Evolutionary conservation across 345 rosid species (phyloP).

Genomic region (Orychophragmus violaceus): DNA sequence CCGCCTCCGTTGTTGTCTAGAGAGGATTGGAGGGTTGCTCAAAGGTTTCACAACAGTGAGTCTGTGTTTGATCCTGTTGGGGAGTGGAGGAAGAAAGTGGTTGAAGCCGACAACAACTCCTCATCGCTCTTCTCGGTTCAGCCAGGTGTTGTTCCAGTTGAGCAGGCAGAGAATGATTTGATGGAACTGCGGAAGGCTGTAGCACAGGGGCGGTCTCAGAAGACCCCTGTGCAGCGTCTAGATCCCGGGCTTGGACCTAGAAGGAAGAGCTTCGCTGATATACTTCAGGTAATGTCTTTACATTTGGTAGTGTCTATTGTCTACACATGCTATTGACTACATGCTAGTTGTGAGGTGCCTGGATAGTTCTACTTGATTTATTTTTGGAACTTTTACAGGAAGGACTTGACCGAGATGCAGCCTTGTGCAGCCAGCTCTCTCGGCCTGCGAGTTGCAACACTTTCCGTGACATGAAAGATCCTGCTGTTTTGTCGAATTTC

Average conservation of each 20-base stretch:
- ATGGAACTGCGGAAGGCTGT: constrained; percentile 56
- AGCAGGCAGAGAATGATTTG: constrained; percentile 59
- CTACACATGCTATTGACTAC: not conserved
- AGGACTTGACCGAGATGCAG: constrained; percentile 57
- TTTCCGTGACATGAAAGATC: constrained; percentile 49
- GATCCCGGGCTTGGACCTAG: constrained; percentile 55
- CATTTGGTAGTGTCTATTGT: not conserved
- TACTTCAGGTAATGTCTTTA: constrained; percentile 60
- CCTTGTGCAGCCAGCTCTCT: constrained; percentile 48
- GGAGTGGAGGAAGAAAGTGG: constrained; percentile 48
- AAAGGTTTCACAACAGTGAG: constrained; percentile 67
- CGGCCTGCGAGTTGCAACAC: constrained; percentile 70
- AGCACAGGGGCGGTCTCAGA: constrained; percentile 35
- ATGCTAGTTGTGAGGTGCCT: not conserved
- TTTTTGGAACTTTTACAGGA: constrained; percentile 43
- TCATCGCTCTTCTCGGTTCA: constrained; percentile 66
- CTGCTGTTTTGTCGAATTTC: constrained; percentile 33
- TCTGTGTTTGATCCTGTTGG: constrained; percentile 44
- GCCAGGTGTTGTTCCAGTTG: constrained; percentile 65
- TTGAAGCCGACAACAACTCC: constrained; percentile 31
- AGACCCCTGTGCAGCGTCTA: constrained; percentile 42
- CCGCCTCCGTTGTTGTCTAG: constrained; percentile 80
- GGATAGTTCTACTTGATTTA: not conserved
- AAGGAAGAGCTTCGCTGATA: constrained; percentile 96
- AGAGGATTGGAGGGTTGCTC: constrained; percentile 89